Base-by-base conservation (phyloP, 1,284 basidiomycete species). In the Ustilago curta region DNA sequence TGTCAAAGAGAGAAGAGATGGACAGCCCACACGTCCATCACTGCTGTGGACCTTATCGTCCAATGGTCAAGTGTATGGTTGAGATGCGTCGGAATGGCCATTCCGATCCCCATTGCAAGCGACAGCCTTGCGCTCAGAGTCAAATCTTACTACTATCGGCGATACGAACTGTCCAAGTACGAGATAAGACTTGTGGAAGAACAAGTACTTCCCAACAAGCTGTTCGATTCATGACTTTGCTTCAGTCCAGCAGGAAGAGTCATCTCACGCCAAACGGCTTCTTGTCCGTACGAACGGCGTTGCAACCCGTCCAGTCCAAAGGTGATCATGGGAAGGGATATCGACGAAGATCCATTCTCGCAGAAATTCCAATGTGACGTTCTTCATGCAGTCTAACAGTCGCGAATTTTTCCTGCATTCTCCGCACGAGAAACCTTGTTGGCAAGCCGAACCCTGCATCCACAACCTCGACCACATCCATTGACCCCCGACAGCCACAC, bases 181-280 rank as follows among this genome's bases (percentile, higher is more conserved):
- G 21, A 57, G 18, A 12, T 4, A 9, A 44, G 23, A 19, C 21
- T 21, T 29, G 35, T 21, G 48, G 18, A n/a, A 48, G 42, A 31
- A 25, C n/a, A 14, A 16, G 14, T 25, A 69, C 70, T 72, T 43
- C 59, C 85, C 85, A 48, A 86, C 85, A 2, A 86, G 73, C 75
- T 86, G n/a, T 86, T 55, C 82, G 79, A 12, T 79, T 82, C 40
- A 70, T 76, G 31, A 82, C 67, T 60, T 82, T 70, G 64, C 70
- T 79, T 77, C 21, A 83, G 56, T 12, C 77, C 81, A 4, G 69
- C 61, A 0, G 67, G 59, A 31, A 83, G 54, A 82, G 83, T 70
- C 77, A 84, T 43, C 70, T 54, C 31, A 57, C 59, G 4, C 77
- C 77, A 25, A 82, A 76, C 12, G 66, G 62, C 23, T 68, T 55